phyloP scores from a whole-genome alignment of 768 basidiomycete species.

The Paxillus involutus region DNA sequence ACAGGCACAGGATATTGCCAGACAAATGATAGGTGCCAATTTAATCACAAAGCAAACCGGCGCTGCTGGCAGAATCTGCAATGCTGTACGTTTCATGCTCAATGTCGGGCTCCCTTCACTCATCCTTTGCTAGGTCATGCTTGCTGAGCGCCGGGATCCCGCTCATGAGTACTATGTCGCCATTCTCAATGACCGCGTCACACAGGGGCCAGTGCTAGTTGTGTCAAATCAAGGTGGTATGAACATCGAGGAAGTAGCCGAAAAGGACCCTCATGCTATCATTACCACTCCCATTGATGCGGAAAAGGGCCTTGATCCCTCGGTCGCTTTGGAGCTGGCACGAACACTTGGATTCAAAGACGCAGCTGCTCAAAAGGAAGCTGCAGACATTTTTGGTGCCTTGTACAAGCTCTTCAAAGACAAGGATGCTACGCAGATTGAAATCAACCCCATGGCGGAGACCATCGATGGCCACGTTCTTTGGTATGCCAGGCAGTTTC shows the following conservation, averaged over 20 bases:
- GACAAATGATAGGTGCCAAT: constrained; percentile 91
- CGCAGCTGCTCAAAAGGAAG: constrained; percentile 70
- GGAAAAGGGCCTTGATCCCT: constrained; percentile 72
- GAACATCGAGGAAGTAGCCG: constrained; percentile 99
- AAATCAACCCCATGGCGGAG: constrained; percentile 98
- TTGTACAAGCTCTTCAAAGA: constrained; percentile 98
- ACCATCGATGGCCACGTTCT: constrained; percentile 89
- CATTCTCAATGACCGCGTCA: constrained; percentile 89
- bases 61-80: constrained; percentile 87
- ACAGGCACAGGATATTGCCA: constrained; percentile 83
- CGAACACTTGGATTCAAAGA: constrained; percentile 86
- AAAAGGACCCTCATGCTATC: constrained; percentile 91
- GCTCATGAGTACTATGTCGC: constrained; percentile 98
- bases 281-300: constrained; percentile 93
- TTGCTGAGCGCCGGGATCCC: constrained; percentile 92
- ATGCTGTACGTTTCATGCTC: constrained; percentile 62
- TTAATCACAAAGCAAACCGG: constrained; percentile 99
- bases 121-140: constrained; percentile 76
- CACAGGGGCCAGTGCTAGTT: constrained; percentile 89
- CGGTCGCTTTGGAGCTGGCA: constrained; percentile 76
- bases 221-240: constrained; percentile 97
- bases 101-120: constrained; percentile 5
- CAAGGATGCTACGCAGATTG: constrained; percentile 98
- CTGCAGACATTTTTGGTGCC: constrained; percentile 91
- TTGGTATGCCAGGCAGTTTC: constrained; percentile 59